A percentile compares a stretch with the other conserved stretches of the same genome.
These are phyloP conservation scores for Xylaria arbuscula DNA, from an alignment of 2,329 filamentous ascomycete genomes.

Conservation along the genomic window DNA sequence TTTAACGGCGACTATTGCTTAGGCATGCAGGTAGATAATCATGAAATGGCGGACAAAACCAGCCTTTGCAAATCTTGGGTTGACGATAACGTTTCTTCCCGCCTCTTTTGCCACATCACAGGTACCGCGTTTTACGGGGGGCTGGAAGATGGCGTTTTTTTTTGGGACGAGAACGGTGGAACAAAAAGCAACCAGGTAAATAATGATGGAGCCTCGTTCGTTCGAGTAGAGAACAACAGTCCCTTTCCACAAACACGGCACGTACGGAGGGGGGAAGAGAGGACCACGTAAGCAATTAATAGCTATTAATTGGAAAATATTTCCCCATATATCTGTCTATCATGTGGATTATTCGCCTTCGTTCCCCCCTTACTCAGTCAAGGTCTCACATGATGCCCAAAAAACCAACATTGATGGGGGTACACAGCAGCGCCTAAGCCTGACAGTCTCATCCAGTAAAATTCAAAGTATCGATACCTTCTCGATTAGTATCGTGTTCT, in stretches of 20 bases:
- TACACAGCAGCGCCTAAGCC: constrained; percentile 25
- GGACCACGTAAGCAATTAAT: constrained; percentile 8
- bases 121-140: background rate
- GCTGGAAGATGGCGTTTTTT: constrained; percentile 7
- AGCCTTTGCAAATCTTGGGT: constrained; percentile 4
- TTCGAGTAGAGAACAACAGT: too few relatives aligned
- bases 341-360: background rate
- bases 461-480: constrained; percentile 15
- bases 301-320: background rate
- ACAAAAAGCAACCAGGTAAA: constrained; percentile 11
- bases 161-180: constrained; percentile 13
- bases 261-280: background rate
- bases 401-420: constrained; percentile 17
- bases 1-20: background rate
- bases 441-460: constrained; percentile 3
- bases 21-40: constrained; percentile 19
- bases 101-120: constrained; percentile 9
- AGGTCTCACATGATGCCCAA: constrained; percentile 22
- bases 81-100: constrained; percentile 9
- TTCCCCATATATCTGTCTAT: background rate
- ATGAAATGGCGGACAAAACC: constrained; percentile 9
- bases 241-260: too few relatives aligned
- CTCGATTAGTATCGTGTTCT: constrained; percentile 2
- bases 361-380: background rate
- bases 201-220: too few relatives aligned